These are phyloP conservation scores for Ustulina deusta DNA, from an alignment of 2,329 filamentous ascomycete species.

Conservation along the genomic window DNA sequence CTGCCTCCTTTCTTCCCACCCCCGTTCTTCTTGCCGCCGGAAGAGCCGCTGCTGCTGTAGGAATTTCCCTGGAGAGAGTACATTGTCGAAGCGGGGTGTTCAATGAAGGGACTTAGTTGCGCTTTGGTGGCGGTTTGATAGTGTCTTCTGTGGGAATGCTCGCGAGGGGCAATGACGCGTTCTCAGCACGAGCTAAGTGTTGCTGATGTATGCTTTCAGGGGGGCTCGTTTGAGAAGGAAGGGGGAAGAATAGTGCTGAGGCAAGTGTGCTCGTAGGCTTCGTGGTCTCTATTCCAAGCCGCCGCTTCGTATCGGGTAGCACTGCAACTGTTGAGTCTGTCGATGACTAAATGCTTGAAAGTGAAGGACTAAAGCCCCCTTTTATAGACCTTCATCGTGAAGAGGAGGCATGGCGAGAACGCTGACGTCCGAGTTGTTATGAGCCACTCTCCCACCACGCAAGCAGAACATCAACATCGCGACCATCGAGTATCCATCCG, in stretches of 20 bases:
- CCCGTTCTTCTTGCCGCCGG: slow-evolving; percentile 22
- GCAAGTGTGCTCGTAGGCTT: not conserved
- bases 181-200: not conserved
- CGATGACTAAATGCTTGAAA: not conserved
- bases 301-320: not conserved
- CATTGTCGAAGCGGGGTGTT: slow-evolving; percentile 6
- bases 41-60: slow-evolving; percentile 17
- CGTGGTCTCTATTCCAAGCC: not conserved
- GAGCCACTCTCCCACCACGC: not conserved
- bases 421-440: not conserved
- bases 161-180: not conserved
- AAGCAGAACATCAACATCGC: slow-evolving; percentile 1
- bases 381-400: slow-evolving; percentile 5
- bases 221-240: not conserved
- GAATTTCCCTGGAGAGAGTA: slow-evolving; percentile 27
- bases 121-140: not conserved
- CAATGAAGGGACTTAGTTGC: not conserved
- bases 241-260: not conserved
- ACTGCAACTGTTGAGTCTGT: not conserved
- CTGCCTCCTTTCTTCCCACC: slow-evolving; percentile 21
- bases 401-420: not conserved
- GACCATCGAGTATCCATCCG: too few relatives aligned
- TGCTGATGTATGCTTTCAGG: not conserved
- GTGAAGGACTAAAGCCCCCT: not conserved
- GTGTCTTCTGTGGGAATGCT: not conserved